These are phyloP conservation scores for Vaccinium vitisidaea DNA, from an alignment of 148 eudicot genomes.

Conservation along the genomic window DNA sequence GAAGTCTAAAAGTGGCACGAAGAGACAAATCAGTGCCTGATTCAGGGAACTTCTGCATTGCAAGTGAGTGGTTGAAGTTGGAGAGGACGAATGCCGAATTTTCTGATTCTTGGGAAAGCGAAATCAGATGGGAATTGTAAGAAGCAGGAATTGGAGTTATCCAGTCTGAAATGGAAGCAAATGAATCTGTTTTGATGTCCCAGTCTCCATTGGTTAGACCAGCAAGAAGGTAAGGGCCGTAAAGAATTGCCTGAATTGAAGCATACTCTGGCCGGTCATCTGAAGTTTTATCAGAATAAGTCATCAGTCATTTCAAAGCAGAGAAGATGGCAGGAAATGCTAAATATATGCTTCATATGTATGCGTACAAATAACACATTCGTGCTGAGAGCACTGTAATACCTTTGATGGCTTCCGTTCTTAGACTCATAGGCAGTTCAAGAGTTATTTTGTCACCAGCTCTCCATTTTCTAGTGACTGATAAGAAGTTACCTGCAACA, in stretches of 20 bases:
- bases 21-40: constrained; percentile 49
- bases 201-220: constrained; percentile 68
- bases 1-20: constrained; percentile 67
- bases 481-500: constrained; percentile 61
- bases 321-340: neutral
- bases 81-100: constrained; percentile 41
- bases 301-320: neutral
- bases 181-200: constrained; percentile 47
- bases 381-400: neutral
- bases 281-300: constrained; percentile 25
- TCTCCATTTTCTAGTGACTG: constrained; percentile 63
- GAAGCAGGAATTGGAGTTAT: constrained; percentile 56
- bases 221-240: constrained; percentile 85
- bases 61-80: constrained; percentile 25
- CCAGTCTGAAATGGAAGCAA: constrained; percentile 42
- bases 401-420: constrained; percentile 77
- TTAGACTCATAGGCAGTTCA: constrained; percentile 54
- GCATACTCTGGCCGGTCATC: constrained; percentile 73
- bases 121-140: constrained; percentile 53
- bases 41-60: constrained; percentile 43
- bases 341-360: neutral
- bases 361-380: neutral
- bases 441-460: constrained; percentile 52
- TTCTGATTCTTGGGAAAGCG: constrained; percentile 48
- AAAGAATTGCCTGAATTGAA: constrained; percentile 65